Conservation (phyloP, 83 land plant species). For the Diphasiastrum complanatum region DNA sequence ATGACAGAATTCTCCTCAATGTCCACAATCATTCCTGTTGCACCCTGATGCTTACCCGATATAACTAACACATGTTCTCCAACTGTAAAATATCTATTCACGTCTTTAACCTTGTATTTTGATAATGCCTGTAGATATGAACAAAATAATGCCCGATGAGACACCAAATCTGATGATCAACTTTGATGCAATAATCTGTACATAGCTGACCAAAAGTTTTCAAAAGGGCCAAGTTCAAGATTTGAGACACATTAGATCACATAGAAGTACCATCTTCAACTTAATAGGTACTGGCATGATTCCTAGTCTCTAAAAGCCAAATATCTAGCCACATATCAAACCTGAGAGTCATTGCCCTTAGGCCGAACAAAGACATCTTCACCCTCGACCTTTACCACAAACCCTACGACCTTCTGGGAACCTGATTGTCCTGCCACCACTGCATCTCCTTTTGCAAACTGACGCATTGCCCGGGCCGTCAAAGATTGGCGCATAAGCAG, state of each 20-base stretch:
- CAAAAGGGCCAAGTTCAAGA: too few species aligned
- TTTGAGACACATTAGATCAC: too few species aligned
- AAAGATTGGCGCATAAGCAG: neutral
- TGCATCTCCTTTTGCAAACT: neutral
- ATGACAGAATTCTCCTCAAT: neutral
- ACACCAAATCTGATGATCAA: neutral
- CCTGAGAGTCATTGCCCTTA: neutral
- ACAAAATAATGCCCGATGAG: neutral
- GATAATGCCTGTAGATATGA: neutral
- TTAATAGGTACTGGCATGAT: too few species aligned
- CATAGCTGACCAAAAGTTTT: too few species aligned
- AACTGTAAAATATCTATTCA: neutral
- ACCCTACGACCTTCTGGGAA: neutral
- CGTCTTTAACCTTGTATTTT: neutral
- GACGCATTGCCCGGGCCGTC: neutral
- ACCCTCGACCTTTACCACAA: neutral
- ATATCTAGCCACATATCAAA: too few species aligned
- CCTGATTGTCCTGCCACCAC: neutral
- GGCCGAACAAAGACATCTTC: neutral
- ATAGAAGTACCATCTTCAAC: too few species aligned
- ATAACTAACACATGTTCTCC: neutral
- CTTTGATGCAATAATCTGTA: too few species aligned
- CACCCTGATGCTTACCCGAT: neutral
- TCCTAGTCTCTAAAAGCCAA: too few species aligned
- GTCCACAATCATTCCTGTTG: neutral